A percentile compares a stretch with the other conserved stretches of the same genome.
phyloP scores from a whole-genome alignment of 257 asterid genomes.

The Solanum piurae region DNA sequence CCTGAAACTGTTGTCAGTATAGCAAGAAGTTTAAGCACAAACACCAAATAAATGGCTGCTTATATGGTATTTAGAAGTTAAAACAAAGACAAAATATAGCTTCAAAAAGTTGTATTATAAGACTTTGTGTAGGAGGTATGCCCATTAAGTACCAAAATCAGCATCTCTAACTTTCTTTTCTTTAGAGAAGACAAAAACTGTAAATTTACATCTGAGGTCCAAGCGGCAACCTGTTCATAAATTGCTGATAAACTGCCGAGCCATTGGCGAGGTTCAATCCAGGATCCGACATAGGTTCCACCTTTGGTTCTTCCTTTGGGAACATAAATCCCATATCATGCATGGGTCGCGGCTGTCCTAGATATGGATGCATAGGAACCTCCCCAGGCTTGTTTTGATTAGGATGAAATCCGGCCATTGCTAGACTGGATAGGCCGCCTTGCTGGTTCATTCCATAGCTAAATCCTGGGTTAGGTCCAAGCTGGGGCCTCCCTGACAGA shows the following conservation, averaged over 20 bases:
- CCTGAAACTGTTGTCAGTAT: background rate
- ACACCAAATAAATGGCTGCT: background rate
- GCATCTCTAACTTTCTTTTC: conserved; percentile 5
- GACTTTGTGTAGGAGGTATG: background rate
- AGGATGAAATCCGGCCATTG: conserved; percentile 32
- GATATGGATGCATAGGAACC: conserved; percentile 27
- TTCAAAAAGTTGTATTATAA: background rate
- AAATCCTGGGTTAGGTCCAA: conserved; percentile 33
- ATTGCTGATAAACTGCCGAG: conserved; percentile 47
- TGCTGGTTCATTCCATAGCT: conserved; percentile 49
- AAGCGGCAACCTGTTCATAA: conserved; percentile 49
- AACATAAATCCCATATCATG: conserved; percentile 31
- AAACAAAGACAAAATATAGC: background rate
- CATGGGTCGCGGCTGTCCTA: conserved; percentile 26
- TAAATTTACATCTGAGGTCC: conserved; percentile 54
- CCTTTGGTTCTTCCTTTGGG: conserved; percentile 48
- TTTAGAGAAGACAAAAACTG: conserved; percentile 9
- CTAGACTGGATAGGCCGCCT: conserved; percentile 25
- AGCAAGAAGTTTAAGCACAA: background rate
- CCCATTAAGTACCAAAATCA: conserved; percentile 1
- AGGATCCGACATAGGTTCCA: conserved; percentile 38
- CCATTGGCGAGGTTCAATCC: conserved; percentile 33
- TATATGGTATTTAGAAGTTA: background rate
- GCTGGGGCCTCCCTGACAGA: conserved; percentile 30
- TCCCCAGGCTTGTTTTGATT: conserved; percentile 28